Base-by-base conservation (phyloP, 176 grass and related monocot species). In the Raddia guianensis region DNA sequence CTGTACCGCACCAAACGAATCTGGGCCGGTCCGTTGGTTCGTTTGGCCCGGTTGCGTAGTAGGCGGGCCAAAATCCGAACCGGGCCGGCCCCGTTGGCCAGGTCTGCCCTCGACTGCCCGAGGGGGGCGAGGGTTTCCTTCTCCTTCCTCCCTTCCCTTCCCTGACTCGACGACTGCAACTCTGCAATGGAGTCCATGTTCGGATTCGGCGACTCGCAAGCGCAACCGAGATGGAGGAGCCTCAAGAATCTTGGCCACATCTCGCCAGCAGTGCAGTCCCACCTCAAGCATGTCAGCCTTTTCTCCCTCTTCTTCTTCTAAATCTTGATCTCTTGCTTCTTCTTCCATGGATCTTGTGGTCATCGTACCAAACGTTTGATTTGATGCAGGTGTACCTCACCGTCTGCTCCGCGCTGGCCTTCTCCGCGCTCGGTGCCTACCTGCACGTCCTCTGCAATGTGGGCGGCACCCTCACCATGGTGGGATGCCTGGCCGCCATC, bases 351-450 rank as follows among this genome's bases (percentile, higher is more conserved):
- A 55, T 55, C 53, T 55, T n/a, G 53, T n/a, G 16, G 53, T 27
- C 27, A 27, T 27, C 27, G 27, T 27, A 27, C 27, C 27, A 27
- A 27, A 27, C 27, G 27, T 27, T 27, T 27, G 27, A 27, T 27
- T 27, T 27, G 27, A 27, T 27, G 27, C 37, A 40, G 92, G 92
- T 94, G 6, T 94, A 94, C 83, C 51, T 94, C 80, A 89, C 89
- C 15, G 80, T 94, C 33, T 94, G 92, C 73, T 91, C 80, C 20
- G 86, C 92, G 3, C 64, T 94, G 21, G 83, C 83, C 60, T 90
- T 87, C 10, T 87, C 89, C 4, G 89, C 92, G 0, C 70, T 84
- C 21, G 92, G 92, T 40, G 92, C 86, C 49, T 91, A 89, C 68
- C 74, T 94, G 12, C 89, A 94, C 75, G 43, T 94, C 70, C 3